A percentile compares a stretch with the other conserved stretches of the same genome.
Conservation (phyloP, 129 eudicot species). For the Kitagawia praeruptora region DNA sequence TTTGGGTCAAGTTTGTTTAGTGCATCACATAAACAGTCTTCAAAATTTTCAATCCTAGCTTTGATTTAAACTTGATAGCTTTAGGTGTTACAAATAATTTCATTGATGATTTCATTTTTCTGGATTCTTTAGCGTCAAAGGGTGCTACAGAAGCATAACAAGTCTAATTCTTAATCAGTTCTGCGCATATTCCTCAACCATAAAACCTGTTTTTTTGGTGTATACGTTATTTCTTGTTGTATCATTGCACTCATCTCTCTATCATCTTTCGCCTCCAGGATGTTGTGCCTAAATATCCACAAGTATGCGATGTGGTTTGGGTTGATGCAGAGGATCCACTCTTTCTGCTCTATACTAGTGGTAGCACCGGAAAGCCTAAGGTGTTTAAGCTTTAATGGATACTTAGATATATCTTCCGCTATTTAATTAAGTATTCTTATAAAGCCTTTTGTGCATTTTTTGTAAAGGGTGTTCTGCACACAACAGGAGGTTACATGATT, state of each 20-base stretch:
- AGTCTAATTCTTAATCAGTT: neutral
- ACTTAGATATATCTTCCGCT: conserved; percentile 5
- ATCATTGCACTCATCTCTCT: conserved; percentile 8
- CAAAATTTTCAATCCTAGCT: neutral
- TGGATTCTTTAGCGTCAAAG: neutral
- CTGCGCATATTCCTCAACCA: neutral
- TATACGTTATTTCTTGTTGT: neutral
- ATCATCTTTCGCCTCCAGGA: conserved; percentile 38
- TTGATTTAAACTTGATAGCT: neutral
- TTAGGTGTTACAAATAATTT: neutral
- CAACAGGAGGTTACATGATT: conserved; percentile 98
- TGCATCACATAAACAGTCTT: neutral
- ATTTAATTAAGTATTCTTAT: conserved; percentile 6
- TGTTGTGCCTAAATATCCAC: conserved; percentile 64
- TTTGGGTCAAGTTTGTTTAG: neutral
- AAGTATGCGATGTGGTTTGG: conserved; percentile 84
- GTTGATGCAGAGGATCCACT: conserved; percentile 96
- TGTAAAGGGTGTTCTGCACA: conserved; percentile 85
- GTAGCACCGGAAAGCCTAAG: conserved; percentile 99
- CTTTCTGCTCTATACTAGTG: conserved; percentile 93
- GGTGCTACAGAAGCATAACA: neutral
- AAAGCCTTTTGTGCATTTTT: conserved; percentile 10
- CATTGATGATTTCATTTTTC: neutral
- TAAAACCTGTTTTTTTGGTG: neutral
- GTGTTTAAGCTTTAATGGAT: conserved; percentile 26